Conservation (phyloP, 495 filamentous ascomycete genomes). For the Neurospora sp. region DNA sequence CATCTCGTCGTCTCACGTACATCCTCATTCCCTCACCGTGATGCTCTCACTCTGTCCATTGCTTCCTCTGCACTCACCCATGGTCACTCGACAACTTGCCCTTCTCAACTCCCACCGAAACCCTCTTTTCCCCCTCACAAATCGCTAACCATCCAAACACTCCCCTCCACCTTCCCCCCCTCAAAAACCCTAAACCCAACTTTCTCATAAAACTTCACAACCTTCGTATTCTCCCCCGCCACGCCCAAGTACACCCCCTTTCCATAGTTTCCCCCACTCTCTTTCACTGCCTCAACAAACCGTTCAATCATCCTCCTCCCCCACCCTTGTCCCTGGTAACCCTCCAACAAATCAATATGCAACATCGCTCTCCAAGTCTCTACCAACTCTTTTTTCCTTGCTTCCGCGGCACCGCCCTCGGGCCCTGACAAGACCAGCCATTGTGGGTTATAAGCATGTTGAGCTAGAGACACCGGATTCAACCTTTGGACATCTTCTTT, state of each 20-base stretch:
- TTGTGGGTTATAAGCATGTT: slow-evolving; percentile 24
- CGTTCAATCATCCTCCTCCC: slow-evolving; percentile 25
- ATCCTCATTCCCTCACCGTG: too few species aligned
- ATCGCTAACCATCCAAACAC: slow-evolving; percentile 32
- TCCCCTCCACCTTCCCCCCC: slow-evolving; percentile 22
- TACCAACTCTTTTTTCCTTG: slow-evolving; percentile 17
- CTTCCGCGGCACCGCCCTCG: background rate
- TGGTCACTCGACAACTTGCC: too few species aligned
- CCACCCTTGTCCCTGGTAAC: slow-evolving; percentile 26
- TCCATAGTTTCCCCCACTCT: slow-evolving; percentile 13
- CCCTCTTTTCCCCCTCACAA: slow-evolving; percentile 3
- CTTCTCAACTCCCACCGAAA: background rate
- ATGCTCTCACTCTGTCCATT: background rate
- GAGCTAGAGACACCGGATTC: slow-evolving; percentile 19
- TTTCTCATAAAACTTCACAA: slow-evolving; percentile 32
- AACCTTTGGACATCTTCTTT: background rate
- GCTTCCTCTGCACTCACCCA: too few species aligned
- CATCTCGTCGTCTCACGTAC: too few species aligned
- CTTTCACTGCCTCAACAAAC: slow-evolving; percentile 25
- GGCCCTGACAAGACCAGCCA: slow-evolving; percentile 23
- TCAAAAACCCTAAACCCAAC: slow-evolving; percentile 28
- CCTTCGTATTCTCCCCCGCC: slow-evolving; percentile 30
- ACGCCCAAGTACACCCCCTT: slow-evolving; percentile 28
- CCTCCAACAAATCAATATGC: slow-evolving; percentile 32
- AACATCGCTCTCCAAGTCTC: slow-evolving; percentile 24